Evolutionary conservation across 352 stramenopile species (phyloP).

Genomic region (Phytophthora kernoviae): DNA sequence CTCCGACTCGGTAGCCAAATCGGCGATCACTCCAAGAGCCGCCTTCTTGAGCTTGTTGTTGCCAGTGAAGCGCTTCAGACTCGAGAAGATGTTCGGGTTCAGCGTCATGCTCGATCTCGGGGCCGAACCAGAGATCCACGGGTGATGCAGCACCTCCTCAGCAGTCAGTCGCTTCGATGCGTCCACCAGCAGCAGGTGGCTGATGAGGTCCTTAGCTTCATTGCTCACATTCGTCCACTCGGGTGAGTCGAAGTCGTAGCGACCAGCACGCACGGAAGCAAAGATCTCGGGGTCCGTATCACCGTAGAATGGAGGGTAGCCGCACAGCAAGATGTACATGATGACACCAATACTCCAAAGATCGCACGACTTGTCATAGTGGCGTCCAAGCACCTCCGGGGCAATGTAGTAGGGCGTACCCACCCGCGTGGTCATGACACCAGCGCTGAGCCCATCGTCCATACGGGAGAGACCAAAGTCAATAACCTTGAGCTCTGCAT

Average conservation of each 20-base stretch:
- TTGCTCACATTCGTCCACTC: conserved; percentile 85
- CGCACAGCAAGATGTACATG: conserved; percentile 95
- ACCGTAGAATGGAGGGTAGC: conserved; percentile 96
- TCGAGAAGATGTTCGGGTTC: conserved; percentile 87
- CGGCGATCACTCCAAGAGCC: conserved; percentile 84
- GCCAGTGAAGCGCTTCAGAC: conserved; percentile 87
- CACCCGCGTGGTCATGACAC: conserved; percentile 95
- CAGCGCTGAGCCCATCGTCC: conserved; percentile 81
- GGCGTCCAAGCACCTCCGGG: conserved; percentile 92
- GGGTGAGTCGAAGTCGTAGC: conserved; percentile 87
- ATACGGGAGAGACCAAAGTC: conserved; percentile 97
- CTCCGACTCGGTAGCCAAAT: conserved; percentile 82
- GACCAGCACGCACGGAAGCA: conserved; percentile 70
- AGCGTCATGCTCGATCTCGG: conserved; percentile 76
- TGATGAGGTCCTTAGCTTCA: conserved; percentile 95
- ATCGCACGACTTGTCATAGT: conserved; percentile 97
- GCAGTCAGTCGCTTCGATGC: conserved; percentile 92
- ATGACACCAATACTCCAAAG: conserved; percentile 97
- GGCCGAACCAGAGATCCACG: conserved; percentile 83
- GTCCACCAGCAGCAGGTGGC: conserved; percentile 93
- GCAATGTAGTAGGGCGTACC: conserved; percentile 97
- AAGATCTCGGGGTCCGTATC: conserved; percentile 94
- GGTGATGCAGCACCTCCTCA: conserved; percentile 84
- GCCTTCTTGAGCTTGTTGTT: conserved; percentile 93
- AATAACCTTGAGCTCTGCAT: conserved; percentile 97